These are phyloP conservation scores for Pseudogymnoascus sp. DNA, from an alignment of 2,329 filamentous ascomycete genomes.

Conservation along the genomic window DNA sequence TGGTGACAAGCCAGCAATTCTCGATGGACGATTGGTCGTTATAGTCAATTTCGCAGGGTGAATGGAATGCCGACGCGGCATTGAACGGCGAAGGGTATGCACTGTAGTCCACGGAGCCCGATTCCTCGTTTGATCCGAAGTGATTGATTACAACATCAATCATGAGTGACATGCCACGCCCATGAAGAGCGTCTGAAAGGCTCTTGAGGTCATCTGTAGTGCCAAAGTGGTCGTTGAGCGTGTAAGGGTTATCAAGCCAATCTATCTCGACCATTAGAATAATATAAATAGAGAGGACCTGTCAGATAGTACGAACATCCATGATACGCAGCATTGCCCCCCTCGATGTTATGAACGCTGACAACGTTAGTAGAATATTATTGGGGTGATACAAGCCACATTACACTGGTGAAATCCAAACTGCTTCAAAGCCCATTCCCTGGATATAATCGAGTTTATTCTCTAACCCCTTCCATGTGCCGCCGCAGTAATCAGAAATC, in stretches of 20 bases:
- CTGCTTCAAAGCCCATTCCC: slow-evolving; percentile 40
- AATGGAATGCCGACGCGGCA: slow-evolving; percentile 14
- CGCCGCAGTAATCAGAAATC: slow-evolving; percentile 37
- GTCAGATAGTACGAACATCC: slow-evolving; percentile 30
- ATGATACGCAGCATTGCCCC: slow-evolving; percentile 35
- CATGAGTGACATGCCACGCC: slow-evolving; percentile 40
- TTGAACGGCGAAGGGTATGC: slow-evolving; percentile 26
- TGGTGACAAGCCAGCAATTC: slow-evolving; percentile 39
- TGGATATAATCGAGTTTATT: slow-evolving; percentile 43
- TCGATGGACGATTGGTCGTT: slow-evolving; percentile 30
- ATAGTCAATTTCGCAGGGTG: slow-evolving; percentile 21
- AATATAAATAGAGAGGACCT: not conserved
- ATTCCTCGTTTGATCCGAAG: not conserved
- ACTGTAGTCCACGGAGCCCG: slow-evolving; percentile 28
- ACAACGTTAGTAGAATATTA: slow-evolving; percentile 32
- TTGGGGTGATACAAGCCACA: slow-evolving; percentile 20
- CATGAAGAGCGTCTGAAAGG: slow-evolving; percentile 36
- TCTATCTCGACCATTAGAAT: not conserved
- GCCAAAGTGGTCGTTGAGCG: slow-evolving; percentile 39
- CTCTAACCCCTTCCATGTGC: slow-evolving; percentile 41
- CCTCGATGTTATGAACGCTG: slow-evolving; percentile 31
- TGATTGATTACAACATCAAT: slow-evolving; percentile 42
- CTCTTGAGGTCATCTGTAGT: slow-evolving; percentile 37
- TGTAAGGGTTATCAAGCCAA: slow-evolving; percentile 38
- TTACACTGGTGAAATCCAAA: slow-evolving; percentile 32